These are phyloP conservation scores for Tetrapyrgos nigripes DNA, from an alignment of 1,284 basidiomycete genomes.

Conservation along the genomic window DNA sequence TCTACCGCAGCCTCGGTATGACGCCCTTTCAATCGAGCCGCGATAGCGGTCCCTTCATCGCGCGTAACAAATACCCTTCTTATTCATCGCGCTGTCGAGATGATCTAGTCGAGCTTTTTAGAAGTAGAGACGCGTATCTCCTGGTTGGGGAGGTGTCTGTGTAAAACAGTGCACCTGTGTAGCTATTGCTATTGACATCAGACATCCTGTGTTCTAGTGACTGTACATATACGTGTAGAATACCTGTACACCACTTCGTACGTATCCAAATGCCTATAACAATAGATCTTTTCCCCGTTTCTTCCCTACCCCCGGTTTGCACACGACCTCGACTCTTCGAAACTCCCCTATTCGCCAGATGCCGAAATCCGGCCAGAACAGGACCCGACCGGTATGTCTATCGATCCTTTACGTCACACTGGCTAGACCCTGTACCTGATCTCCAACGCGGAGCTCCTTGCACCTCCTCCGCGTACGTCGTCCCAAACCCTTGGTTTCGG, in stretches of 20 bases:
- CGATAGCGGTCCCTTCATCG: slow-evolving; percentile 5
- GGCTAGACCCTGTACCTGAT: too few species aligned
- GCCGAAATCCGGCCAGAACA: neutral
- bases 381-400: too few species aligned
- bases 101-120: slow-evolving; percentile 5
- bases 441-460: neutral
- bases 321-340: neutral
- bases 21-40: slow-evolving; percentile 1
- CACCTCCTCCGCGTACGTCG: too few species aligned
- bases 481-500: too few species aligned
- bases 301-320: neutral
- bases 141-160: slow-evolving; percentile 10
- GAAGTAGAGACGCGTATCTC: slow-evolving; percentile 16
- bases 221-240: neutral
- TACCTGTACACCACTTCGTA: neutral
- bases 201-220: too few species aligned
- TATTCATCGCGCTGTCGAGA: neutral
- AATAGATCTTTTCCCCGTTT: neutral
- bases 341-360: neutral
- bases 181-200: neutral
- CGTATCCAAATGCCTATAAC: too few species aligned
- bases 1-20: slow-evolving; percentile 49
- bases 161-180: neutral
- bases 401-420: neutral
- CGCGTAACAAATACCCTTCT: slow-evolving; percentile 9